These are phyloP conservation scores for Letharia columbiana DNA, from an alignment of 495 filamentous ascomycete genomes.

Conservation along the genomic window DNA sequence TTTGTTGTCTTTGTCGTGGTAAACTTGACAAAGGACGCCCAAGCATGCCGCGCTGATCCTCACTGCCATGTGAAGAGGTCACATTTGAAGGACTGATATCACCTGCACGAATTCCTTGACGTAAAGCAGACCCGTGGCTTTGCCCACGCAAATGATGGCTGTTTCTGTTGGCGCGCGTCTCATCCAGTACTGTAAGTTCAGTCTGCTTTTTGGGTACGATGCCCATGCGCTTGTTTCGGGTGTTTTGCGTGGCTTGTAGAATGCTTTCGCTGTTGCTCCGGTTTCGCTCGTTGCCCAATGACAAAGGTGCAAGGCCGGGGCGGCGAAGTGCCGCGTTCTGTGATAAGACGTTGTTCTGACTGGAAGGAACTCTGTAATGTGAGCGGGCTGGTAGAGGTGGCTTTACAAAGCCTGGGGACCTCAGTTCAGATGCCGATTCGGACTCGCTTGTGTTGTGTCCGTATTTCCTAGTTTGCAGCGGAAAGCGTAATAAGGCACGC, in stretches of 20 bases:
- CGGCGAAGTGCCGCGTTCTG: conserved; percentile 51
- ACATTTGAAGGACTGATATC: conserved; percentile 50
- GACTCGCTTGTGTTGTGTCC: conserved; percentile 40
- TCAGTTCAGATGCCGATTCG: conserved; percentile 38
- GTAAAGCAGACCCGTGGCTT: conserved; percentile 70
- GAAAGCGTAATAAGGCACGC: conserved; percentile 72
- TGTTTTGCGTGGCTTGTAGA: conserved; percentile 51
- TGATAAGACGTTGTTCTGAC: conserved; percentile 50
- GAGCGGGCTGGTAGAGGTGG: conserved; percentile 67
- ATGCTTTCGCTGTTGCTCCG: conserved; percentile 87
- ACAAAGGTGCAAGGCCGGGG: conserved; percentile 60
- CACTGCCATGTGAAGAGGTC: conserved; percentile 45
- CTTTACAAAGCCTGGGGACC: conserved; percentile 56
- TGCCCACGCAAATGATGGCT: conserved; percentile 69
- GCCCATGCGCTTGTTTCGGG: conserved; percentile 69
- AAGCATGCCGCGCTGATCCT: conserved; percentile 46
- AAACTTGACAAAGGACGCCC: conserved; percentile 74
- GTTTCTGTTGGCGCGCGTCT: conserved; percentile 61
- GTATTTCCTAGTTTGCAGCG: conserved; percentile 55
- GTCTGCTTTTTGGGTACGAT: conserved; percentile 67
- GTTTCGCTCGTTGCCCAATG: conserved; percentile 67
- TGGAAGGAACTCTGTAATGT: conserved; percentile 70
- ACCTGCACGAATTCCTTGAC: conserved; percentile 37
- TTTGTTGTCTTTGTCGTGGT: conserved; percentile 68
- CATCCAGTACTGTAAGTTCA: conserved; percentile 67